Base-by-base conservation (phyloP, 2,329 filamentous ascomycete genomes). In the Alternaria sp. region DNA sequence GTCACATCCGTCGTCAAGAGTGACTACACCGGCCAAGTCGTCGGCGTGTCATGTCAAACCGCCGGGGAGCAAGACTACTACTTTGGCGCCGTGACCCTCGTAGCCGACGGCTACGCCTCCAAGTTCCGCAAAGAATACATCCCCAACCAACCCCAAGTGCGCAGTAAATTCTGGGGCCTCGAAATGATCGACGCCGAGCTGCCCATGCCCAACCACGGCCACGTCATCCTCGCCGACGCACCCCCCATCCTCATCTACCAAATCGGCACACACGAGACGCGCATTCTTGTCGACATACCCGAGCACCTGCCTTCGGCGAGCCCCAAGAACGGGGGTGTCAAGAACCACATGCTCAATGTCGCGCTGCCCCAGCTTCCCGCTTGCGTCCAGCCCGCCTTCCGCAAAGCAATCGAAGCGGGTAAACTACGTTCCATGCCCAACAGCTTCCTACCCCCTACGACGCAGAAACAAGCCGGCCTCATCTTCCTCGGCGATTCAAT, bases 371-470 rank as follows among this genome's bases (percentile, higher is more conserved):
- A 88, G 0, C 85, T 99, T 1, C 96, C 96, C 0, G 79, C 86
- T 19, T 83, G 85, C 57, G 87, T 97, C 1, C 91, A 87, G 61
- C 90, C 93, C 0, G 88, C 89, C 6, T 94, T 97, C 79, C 82
- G 85, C 68, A 87, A 85, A 36, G 96, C 96, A 3, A 84, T 99
- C 10, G 92, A 91, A 52, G 77, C 90, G 68, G 91, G 92, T 73
- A 89, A 89, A 70, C 88, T 97, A 63, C 90, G 93, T 15, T 93
- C 89, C 71, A 99, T 99, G 96, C 96, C 96, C 56, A 99, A 98
- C 82, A 95, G 91, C 65, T 99, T 92, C 85, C 88, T 99, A 3
- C 94, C 96, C 6, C 89, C 96, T 0, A 87, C 89, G 1, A 91
- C 91, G 63, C 91, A 92, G 76, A 87, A 85, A 47, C 86, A 87